Percentiles rank a stretch among this genome's conserved stretches.
phyloP scores from a whole-genome alignment of 2,329 filamentous ascomycete genomes.

The Volutella citrinella region DNA sequence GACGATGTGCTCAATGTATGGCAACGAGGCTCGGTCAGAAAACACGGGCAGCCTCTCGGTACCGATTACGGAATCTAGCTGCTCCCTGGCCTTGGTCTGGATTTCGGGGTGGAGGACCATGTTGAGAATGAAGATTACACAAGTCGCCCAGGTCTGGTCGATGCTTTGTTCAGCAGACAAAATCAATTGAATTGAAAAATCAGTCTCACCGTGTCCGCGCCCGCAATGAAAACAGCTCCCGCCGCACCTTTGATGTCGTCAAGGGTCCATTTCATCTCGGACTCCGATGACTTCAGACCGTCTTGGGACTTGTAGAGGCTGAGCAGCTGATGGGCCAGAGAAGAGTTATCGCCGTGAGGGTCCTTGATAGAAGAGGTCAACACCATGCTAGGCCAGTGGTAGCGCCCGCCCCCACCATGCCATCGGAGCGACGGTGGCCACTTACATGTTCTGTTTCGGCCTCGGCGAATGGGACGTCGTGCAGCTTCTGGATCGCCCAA shows the following conservation, averaged over 20 bases:
- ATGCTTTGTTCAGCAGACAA: conserved; percentile 14
- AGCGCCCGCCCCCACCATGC: too few species aligned
- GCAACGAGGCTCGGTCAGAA: conserved; percentile 40
- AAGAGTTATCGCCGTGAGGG: conserved; percentile 14
- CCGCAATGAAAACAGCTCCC: conserved; percentile 47
- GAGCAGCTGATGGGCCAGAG: conserved; percentile 25
- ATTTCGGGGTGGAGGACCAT: conserved; percentile 41
- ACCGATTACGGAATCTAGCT: conserved; percentile 43
- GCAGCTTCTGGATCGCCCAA: conserved; percentile 32
- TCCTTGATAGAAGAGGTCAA: conserved; percentile 16
- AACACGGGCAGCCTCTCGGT: conserved; percentile 41
- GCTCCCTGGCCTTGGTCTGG: conserved; percentile 44
- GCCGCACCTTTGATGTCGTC: conserved; percentile 49
- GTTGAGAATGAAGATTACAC: conserved; percentile 39
- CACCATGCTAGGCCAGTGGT: neutral
- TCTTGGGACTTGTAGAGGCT: conserved; percentile 8
- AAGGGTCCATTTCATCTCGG: conserved; percentile 26
- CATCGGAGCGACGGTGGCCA: too few species aligned
- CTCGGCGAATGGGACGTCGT: conserved; percentile 29
- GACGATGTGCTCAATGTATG: conserved; percentile 43
- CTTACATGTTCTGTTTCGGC: conserved; percentile 27
- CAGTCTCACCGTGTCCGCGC: conserved; percentile 38
- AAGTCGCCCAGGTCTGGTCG: conserved; percentile 26
- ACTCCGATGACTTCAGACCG: conserved; percentile 8
- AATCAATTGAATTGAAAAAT: conserved; percentile 12